These are phyloP conservation scores for Castanopsis chinensis DNA, from an alignment of 306 rosid genomes.

Conservation along the genomic window DNA sequence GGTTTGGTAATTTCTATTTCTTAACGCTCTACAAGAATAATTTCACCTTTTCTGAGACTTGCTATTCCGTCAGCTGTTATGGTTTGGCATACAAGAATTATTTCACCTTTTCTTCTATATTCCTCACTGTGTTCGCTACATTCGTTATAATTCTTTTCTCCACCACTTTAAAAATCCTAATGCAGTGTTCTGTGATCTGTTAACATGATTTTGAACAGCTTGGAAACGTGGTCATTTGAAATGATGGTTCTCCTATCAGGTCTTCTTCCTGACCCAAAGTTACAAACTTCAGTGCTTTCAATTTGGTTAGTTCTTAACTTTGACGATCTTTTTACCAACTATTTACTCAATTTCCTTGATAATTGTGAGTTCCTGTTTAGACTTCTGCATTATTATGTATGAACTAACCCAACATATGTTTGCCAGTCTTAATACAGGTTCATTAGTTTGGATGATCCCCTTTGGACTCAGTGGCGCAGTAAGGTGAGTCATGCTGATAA, in stretches of 20 bases:
- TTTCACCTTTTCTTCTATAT: background rate
- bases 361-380: background rate
- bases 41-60: constrained; percentile 43
- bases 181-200: background rate
- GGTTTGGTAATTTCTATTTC: constrained; percentile 62
- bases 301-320: constrained; percentile 42
- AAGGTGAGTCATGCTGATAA: constrained; percentile 44
- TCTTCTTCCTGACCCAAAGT: constrained; percentile 60
- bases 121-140: background rate
- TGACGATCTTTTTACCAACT: background rate
- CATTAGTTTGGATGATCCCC: constrained; percentile 69
- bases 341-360: background rate
- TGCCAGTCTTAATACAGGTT: constrained; percentile 61
- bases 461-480: constrained; percentile 74
- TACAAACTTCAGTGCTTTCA: constrained; percentile 67
- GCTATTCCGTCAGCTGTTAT: constrained; percentile 67
- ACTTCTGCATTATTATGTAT: background rate
- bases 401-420: background rate
- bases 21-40: background rate
- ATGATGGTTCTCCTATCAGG: constrained; percentile 66
- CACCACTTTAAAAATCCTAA: background rate
- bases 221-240: constrained; percentile 69
- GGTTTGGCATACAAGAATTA: constrained; percentile 25
- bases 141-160: background rate
- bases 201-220: constrained; percentile 34